Evolutionary conservation across 1,284 basidiomycete species (phyloP).

Genomic region (Irpex rosettiformis): DNA sequence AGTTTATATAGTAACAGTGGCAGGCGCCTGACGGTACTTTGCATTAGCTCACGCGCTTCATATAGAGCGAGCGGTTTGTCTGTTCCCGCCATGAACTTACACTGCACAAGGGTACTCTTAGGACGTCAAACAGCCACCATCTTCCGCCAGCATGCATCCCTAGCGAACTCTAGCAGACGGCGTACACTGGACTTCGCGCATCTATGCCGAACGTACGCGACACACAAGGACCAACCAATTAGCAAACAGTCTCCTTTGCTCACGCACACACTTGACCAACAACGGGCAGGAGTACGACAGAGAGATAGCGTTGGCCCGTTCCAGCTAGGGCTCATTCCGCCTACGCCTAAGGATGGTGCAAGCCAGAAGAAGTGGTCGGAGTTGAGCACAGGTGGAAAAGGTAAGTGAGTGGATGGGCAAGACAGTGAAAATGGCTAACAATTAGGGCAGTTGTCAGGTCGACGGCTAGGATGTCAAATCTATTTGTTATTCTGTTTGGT

Average conservation of each 20-base stretch:
- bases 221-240: conserved; percentile 41
- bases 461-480: conserved; percentile 76
- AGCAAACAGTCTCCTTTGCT: conserved; percentile 47
- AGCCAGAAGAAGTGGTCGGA: conserved; percentile 79
- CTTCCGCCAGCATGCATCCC: not conserved
- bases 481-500: conserved; percentile 81
- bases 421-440: not conserved
- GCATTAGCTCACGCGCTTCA: not conserved
- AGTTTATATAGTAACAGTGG: no score
- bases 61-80: not conserved
- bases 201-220: conserved; percentile 40
- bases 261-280: conserved; percentile 64
- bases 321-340: conserved; percentile 68
- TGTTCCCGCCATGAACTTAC: conserved; percentile 1
- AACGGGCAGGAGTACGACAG: conserved; percentile 39
- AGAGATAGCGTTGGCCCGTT: conserved; percentile 78
- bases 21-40: not conserved
- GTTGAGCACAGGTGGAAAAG: conserved; percentile 77
- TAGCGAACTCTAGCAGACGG: not conserved
- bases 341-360: conserved; percentile 48
- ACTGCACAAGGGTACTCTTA: not conserved
- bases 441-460: conserved; percentile 63
- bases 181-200: not conserved
- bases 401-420: conserved; percentile 39
- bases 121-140: not conserved